Conservation (phyloP, 2,329 filamentous ascomycete genomes). For the Dactylellina haptotyla region DNA sequence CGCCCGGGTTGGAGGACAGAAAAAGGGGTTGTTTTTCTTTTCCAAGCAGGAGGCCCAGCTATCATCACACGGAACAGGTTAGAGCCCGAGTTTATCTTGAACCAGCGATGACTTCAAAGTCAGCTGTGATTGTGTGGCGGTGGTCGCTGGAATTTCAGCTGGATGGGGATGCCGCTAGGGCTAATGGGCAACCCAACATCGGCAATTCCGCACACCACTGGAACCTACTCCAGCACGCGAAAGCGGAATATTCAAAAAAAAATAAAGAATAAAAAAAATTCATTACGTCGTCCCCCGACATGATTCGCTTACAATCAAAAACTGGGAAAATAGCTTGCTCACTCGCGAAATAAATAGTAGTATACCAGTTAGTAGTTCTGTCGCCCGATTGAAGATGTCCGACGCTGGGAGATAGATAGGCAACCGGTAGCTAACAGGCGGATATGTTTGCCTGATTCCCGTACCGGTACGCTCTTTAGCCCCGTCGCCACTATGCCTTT, state of each 20-base stretch:
- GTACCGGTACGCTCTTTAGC: slow-evolving; percentile 1
- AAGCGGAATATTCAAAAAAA: slow-evolving; percentile 32
- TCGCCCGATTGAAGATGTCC: no score
- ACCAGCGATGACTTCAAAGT: slow-evolving; percentile 16
- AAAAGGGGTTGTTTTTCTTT: slow-evolving; percentile 3
- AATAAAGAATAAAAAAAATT: neutral
- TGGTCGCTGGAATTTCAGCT: slow-evolving; percentile 52
- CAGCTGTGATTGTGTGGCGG: slow-evolving; percentile 39
- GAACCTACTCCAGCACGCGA: slow-evolving; percentile 13
- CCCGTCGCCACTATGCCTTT: slow-evolving; percentile 40
- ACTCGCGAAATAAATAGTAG: no score
- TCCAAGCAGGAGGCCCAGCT: slow-evolving; percentile 19
- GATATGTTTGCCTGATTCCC: slow-evolving; percentile 48
- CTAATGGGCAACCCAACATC: slow-evolving; percentile 31
- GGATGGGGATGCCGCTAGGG: slow-evolving; percentile 41
- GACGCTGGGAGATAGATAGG: slow-evolving; percentile 20
- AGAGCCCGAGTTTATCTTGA: slow-evolving; percentile 26
- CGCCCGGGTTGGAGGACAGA: neutral
- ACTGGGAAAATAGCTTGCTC: neutral
- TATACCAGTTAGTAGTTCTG: no score
- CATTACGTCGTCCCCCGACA: slow-evolving; percentile 5
- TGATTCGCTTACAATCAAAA: neutral
- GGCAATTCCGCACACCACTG: slow-evolving; percentile 46
- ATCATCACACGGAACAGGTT: slow-evolving; percentile 49
- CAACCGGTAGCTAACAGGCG: slow-evolving; percentile 36